phyloP scores from a whole-genome alignment of 345 rosid species.

The Fremontodendron californicum region DNA sequence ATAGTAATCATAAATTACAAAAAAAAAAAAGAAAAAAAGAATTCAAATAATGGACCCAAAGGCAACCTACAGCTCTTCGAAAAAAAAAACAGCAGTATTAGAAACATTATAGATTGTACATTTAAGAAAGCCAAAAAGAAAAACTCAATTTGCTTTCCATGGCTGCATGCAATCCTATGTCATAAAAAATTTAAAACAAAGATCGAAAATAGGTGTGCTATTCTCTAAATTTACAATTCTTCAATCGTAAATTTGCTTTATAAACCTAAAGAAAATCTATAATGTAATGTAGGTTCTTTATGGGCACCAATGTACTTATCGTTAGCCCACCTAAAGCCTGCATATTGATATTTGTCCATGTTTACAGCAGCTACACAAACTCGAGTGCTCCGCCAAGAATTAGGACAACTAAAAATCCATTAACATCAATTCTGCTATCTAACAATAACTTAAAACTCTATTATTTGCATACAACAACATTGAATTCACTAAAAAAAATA shows the following conservation, averaged over 20 bases:
- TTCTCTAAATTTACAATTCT: not conserved
- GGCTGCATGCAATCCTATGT: not conserved
- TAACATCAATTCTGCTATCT: too few relatives aligned
- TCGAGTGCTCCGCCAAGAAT: constrained; percentile 10
- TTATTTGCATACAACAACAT: not conserved
- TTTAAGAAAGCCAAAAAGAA: not conserved
- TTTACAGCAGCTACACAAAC: constrained; percentile 16
- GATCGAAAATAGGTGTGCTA: not conserved
- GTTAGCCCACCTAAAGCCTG: constrained; percentile 8
- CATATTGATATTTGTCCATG: constrained; percentile 15
- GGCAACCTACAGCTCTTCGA: not conserved
- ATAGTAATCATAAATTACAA: not conserved
- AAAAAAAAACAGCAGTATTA: not conserved
- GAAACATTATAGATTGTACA: not conserved
- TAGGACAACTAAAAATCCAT: constrained; percentile 13
- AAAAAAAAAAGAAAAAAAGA: too few relatives aligned
- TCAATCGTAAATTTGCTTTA: not conserved
- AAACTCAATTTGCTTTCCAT: not conserved
- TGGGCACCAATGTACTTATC: not conserved
- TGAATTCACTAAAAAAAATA: too few relatives aligned
- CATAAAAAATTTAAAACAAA: not conserved
- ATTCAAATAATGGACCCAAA: not conserved
- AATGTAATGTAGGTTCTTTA: constrained; percentile 20
- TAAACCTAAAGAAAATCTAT: not conserved
- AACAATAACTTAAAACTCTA: not conserved